Evolutionary conservation across 2,329 filamentous ascomycete genomes (phyloP), one percentile per base, ranked within the genome.

Genomic region (Pseudogymnoascus sp.): DNA sequence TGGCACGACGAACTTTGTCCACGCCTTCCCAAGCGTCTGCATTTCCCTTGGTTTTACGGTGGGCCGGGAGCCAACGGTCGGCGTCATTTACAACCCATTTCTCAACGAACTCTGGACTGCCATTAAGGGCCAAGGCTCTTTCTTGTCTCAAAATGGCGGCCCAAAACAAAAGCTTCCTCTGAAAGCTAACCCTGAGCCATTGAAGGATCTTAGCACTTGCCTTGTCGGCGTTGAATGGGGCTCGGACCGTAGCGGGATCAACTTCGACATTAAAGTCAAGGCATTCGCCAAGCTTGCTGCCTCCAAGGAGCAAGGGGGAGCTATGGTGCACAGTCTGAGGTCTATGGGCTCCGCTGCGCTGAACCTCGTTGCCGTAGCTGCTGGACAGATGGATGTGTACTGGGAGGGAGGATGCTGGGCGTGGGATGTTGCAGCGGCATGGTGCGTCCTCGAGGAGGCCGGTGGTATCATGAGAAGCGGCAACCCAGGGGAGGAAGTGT

Each of bases 371-470:
- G 81, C 80, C 38, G 86, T 90, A 3, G 89, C 89, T 2, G 82
- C 84, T 8, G 89, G 89, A 0, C 81, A 85, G 71, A 67, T 90
- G 25, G 89, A 93, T 71, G 68, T 84, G 20, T 93, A 90, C 72
- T 93, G 89, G 89, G 89, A 93, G 75, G 88, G 87, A 37, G 89
- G 90, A 0, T 91, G 88, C 73, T 93, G 88, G 83, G 88, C 89
- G 1, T 93, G 89, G 89, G 89, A 93, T 72, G 89, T 93, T 2
- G 90, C 87, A 70, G 90, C 90, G 4, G 89, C 86, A 0, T 92
- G 89, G 89, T 85, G 86, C 62, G 86, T 93, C 63, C 75, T 93
- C 25, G 76, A 77, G 30, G 89, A 93, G 76, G 87, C 89, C 0
- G 90, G 89, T 0, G 89, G 89, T 0, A 77, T 83, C 59, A 84